Evolutionary conservation across 352 stramenopile genomes (phyloP).

Genomic region (Aphanomyces cochlioides): DNA sequence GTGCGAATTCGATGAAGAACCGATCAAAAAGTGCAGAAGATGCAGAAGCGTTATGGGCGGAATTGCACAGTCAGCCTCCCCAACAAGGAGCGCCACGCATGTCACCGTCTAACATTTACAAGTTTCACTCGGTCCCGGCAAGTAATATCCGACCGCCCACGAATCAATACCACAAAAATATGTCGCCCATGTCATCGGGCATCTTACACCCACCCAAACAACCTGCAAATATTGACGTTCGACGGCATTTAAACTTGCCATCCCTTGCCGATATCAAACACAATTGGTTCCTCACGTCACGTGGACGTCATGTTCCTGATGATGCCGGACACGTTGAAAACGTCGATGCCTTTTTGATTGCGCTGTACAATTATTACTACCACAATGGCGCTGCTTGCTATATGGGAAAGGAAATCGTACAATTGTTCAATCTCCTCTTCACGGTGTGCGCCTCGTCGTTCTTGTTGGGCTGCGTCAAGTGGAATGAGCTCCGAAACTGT

Average conservation of each 20-base stretch:
- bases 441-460: slow-evolving; percentile 94
- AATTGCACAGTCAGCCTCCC: slow-evolving; percentile 23
- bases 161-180: not conserved
- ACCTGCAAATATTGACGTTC: slow-evolving; percentile 12
- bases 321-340: slow-evolving; percentile 67
- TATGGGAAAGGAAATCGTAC: slow-evolving; percentile 83
- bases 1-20: slow-evolving; percentile 14
- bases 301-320: slow-evolving; percentile 46
- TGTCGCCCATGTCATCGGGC: no score
- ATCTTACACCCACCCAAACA: no score
- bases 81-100: not conserved
- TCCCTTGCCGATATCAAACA: slow-evolving; percentile 20
- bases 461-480: slow-evolving; percentile 95
- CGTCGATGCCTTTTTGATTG: slow-evolving; percentile 90
- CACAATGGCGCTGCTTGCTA: slow-evolving; percentile 91
- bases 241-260: slow-evolving; percentile 25
- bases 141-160: slow-evolving; percentile 27
- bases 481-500: slow-evolving; percentile 84
- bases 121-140: slow-evolving; percentile 19
- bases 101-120: slow-evolving; percentile 8
- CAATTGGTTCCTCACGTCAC: slow-evolving; percentile 22
- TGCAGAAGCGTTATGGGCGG: slow-evolving; percentile 27
- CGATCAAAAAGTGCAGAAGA: slow-evolving; percentile 22
- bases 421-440: slow-evolving; percentile 93
- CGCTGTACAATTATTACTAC: slow-evolving; percentile 94